A percentile compares a stretch with the other conserved stretches of the same genome.
phyloP scores from a whole-genome alignment of 2,329 filamentous ascomycete genomes.

The Scytalidium sp. region DNA sequence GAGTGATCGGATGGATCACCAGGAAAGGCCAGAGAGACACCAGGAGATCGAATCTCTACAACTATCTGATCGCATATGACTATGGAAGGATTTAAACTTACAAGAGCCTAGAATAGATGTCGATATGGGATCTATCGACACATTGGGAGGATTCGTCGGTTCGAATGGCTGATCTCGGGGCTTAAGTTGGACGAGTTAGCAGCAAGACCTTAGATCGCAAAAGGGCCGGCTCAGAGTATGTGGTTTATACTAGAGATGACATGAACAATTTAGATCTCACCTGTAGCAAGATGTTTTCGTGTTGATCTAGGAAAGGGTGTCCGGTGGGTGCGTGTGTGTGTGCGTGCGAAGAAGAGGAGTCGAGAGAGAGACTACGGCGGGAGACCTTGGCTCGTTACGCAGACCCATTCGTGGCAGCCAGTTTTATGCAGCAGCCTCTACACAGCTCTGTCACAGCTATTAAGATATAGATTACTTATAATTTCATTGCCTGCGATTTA shows the following conservation, averaged over 20 bases:
- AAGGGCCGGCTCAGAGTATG: conserved; percentile 4
- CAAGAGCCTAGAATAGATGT: conserved; percentile 23
- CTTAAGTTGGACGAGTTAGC: conserved; percentile 20
- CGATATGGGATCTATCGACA: conserved; percentile 29
- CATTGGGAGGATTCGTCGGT: conserved; percentile 26
- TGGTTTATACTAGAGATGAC: conserved; percentile 7
- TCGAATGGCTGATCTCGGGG: conserved; percentile 21
- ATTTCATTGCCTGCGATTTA: neutral
- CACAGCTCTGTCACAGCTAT: neutral
- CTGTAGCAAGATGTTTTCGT: conserved; percentile 11
- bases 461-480: neutral
- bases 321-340: no score
- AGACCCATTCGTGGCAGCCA: neutral
- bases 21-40: conserved; percentile 10
- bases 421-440: neutral
- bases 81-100: conserved; percentile 25
- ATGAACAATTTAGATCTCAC: conserved; percentile 18
- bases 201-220: conserved; percentile 12
- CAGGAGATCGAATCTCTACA: conserved; percentile 7
- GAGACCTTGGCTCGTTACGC: neutral
- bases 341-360: conserved; percentile 18
- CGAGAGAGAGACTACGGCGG: neutral
- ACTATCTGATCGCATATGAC: conserved; percentile 29
- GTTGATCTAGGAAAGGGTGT: conserved; percentile 7
- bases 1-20: conserved; percentile 13